Evolutionary conservation across 1,139 yeast genomes (phyloP), one percentile per base, ranked within the genome.

Genomic region (Pichia sp.): DNA sequence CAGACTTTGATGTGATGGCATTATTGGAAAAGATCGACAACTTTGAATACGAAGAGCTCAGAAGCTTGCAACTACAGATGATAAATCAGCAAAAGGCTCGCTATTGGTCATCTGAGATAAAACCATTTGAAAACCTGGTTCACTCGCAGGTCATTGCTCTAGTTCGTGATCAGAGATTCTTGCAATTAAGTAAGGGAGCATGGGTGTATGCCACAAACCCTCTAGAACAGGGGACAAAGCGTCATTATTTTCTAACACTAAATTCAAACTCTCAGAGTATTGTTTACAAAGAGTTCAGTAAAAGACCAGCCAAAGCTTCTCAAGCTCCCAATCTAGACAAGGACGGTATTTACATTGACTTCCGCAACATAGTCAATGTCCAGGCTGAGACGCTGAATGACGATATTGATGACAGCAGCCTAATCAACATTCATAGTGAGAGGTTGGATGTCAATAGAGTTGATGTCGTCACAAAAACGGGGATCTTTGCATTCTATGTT

Each of bases 121-220:
- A 37, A 5, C 68, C 63, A 26, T 79, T 85, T 50, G 71, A 75
- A 51, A 59, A 60, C 12, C 60, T 67, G 33, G 63, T 83, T 42
- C 58, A 69, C 5, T 59, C 61, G 14, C 91, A 85, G 52, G 85
- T 82, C 0, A 63, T 69, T 46, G 82, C 79, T 35, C 83, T 82
- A 53, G 88, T 85, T n/a, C 69, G 74, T 41, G 91, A 82, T 53
- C 94, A 84, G 58, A 67, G 94, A 47, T 75, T 81, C 30, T 62
- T 81, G 38, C 78, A 78, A 50, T 59, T 86, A 35, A 73, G 85
- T 29, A 75, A 74, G 48, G 95, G 96, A 4, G 73, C 85, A 3
- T 85, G 94, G 94, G 91, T 83, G n/a, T 78, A 67, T 50, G 69
- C 80, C 3, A 82, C 77, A 36, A 62, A 67, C 36, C 86, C 86